These are phyloP conservation scores for Hericium rajendrae DNA, from an alignment of 768 basidiomycete genomes.

Conservation along the genomic window DNA sequence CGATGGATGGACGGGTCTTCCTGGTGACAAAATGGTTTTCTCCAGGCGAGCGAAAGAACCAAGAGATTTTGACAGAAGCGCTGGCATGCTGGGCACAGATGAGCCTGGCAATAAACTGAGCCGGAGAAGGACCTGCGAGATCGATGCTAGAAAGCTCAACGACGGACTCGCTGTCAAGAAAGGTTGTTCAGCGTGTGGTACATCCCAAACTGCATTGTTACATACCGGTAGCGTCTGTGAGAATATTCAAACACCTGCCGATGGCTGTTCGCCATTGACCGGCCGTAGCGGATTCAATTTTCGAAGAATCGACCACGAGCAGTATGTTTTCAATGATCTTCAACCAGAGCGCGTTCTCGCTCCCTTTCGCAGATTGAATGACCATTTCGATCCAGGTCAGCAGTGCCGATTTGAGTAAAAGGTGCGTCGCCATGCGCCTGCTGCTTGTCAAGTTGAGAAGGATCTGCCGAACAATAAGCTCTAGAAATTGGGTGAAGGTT, in stretches of 20 bases:
- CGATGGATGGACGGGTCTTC: not conserved
- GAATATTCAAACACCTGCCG: slow-evolving; percentile 37
- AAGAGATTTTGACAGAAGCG: slow-evolving; percentile 8
- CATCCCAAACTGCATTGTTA: not conserved
- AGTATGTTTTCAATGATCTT: slow-evolving; percentile 59
- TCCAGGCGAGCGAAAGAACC: slow-evolving; percentile 3
- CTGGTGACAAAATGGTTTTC: not conserved
- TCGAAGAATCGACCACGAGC: slow-evolving; percentile 36
- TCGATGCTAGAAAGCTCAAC: not conserved
- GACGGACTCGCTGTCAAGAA: not conserved
- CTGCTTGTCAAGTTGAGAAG: slow-evolving; percentile 69
- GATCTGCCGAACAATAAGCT: slow-evolving; percentile 33
- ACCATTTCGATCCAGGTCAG: slow-evolving; percentile 82
- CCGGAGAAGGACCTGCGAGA: slow-evolving; percentile 2
- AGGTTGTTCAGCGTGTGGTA: slow-evolving; percentile 1
- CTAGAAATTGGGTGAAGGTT: not conserved
- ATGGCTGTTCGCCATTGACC: slow-evolving; percentile 54
- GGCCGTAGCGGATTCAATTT: slow-evolving; percentile 42
- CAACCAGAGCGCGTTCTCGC: slow-evolving; percentile 49
- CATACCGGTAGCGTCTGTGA: slow-evolving; percentile 26
- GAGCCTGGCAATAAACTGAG: slow-evolving; percentile 7
- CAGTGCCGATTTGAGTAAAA: slow-evolving; percentile 63
- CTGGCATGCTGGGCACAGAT: not conserved
- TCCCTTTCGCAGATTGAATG: slow-evolving; percentile 25
- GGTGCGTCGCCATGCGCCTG: slow-evolving; percentile 53